Evolutionary conservation across 1,284 basidiomycete species (phyloP), one percentile per base, ranked within the genome.

Genomic region (Marasmius tenuissimus): DNA sequence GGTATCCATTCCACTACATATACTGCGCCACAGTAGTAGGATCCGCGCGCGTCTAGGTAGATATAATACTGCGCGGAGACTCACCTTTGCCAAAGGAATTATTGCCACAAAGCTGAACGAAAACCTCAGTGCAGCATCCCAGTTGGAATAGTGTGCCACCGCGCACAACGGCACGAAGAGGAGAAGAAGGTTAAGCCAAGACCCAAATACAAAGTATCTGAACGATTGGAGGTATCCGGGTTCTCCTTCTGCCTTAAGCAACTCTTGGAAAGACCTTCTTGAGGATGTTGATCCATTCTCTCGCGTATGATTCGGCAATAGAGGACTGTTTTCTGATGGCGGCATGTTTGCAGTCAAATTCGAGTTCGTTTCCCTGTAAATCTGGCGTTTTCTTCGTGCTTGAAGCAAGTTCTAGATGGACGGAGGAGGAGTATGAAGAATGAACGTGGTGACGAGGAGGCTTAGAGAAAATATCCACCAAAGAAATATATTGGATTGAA

Each of bases 81-180:
- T 40, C 66, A 89, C 91, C 77, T 91, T 89, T 47, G 92, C 92
- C 39, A 96, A 81, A n/a, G 94, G 94, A 59, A 96, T 82, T 67
- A 97, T 95, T 7, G 93, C 91, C 45, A 94, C 71, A 74, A 96
- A 97, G 63, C 90, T 92, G 71, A 93, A 91, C 6, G 77, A 76
- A 70, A 96, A 97, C n/a, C 92, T 85, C 48, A 91, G 80, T 9
- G 85, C 88, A n/a, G 91, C 90, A 76, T 93, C 90, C 92, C 91
- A 93, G 66, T 86, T 69, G 16, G 84, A 68, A 65, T 81, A 75
- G 72, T 91, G 85, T 40, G 92, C 81, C 20, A 88, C 61, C 52
- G 88, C 76, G 63, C 86, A 85, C 66, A 96, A 75, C 47, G 93
- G 92, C 9, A 93, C 83, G 65, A 89, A 90, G 57, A 95, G 68